A percentile compares a stretch with the other conserved stretches of the same genome.
Conservation (phyloP, 352 stramenopile species). For the Globisporangium cylindrosporum region DNA sequence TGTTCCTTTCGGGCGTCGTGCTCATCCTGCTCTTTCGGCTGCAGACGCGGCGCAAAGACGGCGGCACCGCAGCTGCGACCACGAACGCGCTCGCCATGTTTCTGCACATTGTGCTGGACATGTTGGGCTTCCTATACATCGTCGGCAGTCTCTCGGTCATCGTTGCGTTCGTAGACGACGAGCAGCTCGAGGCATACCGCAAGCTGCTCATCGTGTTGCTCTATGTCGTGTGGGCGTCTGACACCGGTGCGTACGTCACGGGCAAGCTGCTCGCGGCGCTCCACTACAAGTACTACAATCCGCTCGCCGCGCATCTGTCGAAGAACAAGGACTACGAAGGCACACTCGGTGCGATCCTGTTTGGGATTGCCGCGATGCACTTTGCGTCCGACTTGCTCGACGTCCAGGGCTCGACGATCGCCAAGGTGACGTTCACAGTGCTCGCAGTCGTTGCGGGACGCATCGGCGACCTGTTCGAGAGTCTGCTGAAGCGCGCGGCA, state of each 20-base stretch:
- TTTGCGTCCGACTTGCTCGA: constrained; percentile 69
- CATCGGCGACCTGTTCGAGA: constrained; percentile 94
- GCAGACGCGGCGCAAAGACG: constrained; percentile 15
- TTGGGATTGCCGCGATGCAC: constrained; percentile 85
- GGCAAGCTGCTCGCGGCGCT: constrained; percentile 88
- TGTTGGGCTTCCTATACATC: constrained; percentile 69
- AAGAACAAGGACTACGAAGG: constrained; percentile 97
- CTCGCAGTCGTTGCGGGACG: constrained; percentile 92
- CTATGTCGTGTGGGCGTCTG: constrained; percentile 76
- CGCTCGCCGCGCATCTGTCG: constrained; percentile 84
- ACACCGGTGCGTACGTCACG: constrained; percentile 93
- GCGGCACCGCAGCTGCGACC: constrained; percentile 13
- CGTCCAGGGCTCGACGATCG: constrained; percentile 74
- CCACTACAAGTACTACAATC: constrained; percentile 82
- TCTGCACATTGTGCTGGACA: constrained; percentile 53
- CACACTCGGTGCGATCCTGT: constrained; percentile 83
- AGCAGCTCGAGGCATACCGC: constrained; percentile 46
- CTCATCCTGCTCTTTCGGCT: constrained; percentile 59
- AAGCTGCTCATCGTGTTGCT: constrained; percentile 69
- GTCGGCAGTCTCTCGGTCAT: constrained; percentile 61
- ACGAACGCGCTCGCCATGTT: constrained; percentile 16
- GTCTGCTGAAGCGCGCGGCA: constrained; percentile 94
- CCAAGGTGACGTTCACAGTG: constrained; percentile 80
- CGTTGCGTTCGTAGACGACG: constrained; percentile 64
- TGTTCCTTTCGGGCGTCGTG: constrained; percentile 50